Percentiles rank a stretch among this genome's conserved stretches.
These are phyloP conservation scores for Kazachstania viticola DNA, from an alignment of 805 yeast species.

Conservation along the genomic window DNA sequence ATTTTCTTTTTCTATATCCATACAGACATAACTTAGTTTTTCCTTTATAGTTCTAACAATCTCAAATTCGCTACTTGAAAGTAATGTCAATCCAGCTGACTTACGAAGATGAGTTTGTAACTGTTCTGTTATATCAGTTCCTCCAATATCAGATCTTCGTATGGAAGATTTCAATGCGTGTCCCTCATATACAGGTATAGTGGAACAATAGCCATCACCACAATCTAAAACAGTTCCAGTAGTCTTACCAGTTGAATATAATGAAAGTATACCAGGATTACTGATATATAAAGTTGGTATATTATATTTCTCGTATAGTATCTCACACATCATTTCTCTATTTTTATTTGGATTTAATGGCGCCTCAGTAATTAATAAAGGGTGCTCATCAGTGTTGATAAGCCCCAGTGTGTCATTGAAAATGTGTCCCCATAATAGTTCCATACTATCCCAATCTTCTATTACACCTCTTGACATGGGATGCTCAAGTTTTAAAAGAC, in stretches of 20 bases:
- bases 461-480: slow-evolving; percentile 78
- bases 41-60: slow-evolving; percentile 73
- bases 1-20: slow-evolving; percentile 47
- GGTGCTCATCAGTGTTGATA: slow-evolving; percentile 69
- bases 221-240: slow-evolving; percentile 82
- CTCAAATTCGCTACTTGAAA: slow-evolving; percentile 71
- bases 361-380: slow-evolving; percentile 78
- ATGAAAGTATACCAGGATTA: slow-evolving; percentile 75
- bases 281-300: slow-evolving; percentile 93
- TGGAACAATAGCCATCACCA: slow-evolving; percentile 88
- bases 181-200: slow-evolving; percentile 86
- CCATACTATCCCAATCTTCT: slow-evolving; percentile 79
- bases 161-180: slow-evolving; percentile 66
- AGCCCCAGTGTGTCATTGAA: slow-evolving; percentile 43
- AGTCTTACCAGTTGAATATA: slow-evolving; percentile 83
- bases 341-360: slow-evolving; percentile 78
- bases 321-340: slow-evolving; percentile 83
- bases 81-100: slow-evolving; percentile 48
- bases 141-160: slow-evolving; percentile 70
- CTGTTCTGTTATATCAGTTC: slow-evolving; percentile 72
- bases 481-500: slow-evolving; percentile 56
- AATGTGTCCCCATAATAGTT: slow-evolving; percentile 62
- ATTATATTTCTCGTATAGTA: slow-evolving; percentile 83
- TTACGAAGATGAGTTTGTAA: slow-evolving; percentile 58
- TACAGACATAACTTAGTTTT: slow-evolving; percentile 51